Base-by-base conservation (phyloP, 352 stramenopile species). In the Phytophthora colocasiae region DNA sequence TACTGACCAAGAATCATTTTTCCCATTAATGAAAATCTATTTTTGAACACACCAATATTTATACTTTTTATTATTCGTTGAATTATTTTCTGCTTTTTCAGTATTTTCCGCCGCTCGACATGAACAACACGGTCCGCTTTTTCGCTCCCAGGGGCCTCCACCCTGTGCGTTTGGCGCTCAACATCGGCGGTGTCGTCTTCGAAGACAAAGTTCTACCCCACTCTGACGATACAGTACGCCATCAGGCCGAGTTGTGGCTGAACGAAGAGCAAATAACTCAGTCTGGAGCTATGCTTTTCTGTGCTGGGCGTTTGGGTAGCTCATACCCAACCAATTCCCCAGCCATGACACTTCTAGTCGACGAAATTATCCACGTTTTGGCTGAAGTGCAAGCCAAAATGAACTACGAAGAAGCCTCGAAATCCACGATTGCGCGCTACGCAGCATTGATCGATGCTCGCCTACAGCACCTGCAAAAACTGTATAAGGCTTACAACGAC, bases 211-310 rank as follows among this genome's bases (percentile, higher is more conserved):
- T 55, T 29, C 14, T 66, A n/a, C 39, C 78, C 22, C 75, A 73
- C 38, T 15, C 7, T 0, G 54, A 51, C 17, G 41, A 68, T 36
- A 62, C 69, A 10, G 73, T 75, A 22, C 53, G 40, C 4, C 57
- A 76, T 40, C 5, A 73, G 3, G 68, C 70, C 0, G 61, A 72
- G 47, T 50, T 87, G 15, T 57, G 75, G 8, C 59, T 88, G 2
- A 66, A 92, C 41, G 80, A 75, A 2, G 40, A 77, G 5, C 54
- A 67, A 27, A 67, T 92, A 27, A 75, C 63, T 0, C 73, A 94
- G 53, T 77, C 66, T 19, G 64, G 78, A 10, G 73, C 78, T 4
- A 85, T 93, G 29, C 63, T 95, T 49, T 77, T 85, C 3, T 93
- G 79, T 45, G 81, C 74, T 6, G 89, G 89, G 5, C 74, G 80